Evolutionary conservation across 164 flowering plant species (phyloP).

Genomic region (Kingdonia uniflora): DNA sequence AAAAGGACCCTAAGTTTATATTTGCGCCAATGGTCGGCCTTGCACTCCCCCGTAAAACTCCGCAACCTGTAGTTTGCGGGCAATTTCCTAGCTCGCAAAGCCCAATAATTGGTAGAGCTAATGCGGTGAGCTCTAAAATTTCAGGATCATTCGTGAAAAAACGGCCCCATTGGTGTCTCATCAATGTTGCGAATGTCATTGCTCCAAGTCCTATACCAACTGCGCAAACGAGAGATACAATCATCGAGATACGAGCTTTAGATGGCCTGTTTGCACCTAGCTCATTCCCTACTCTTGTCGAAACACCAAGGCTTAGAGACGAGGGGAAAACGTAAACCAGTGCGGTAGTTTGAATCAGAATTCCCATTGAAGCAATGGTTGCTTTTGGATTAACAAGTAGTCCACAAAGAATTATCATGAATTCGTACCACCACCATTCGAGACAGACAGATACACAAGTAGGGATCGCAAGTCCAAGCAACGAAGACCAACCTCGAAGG

Average conservation of each 20-base stretch:
- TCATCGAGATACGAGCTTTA: constrained; percentile 54
- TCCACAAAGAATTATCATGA: constrained; percentile 87
- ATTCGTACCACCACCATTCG: constrained; percentile 99
- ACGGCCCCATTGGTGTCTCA: constrained; percentile 79
- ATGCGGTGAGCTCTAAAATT: constrained; percentile 55
- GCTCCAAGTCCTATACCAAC: constrained; percentile 54
- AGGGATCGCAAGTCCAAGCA: constrained; percentile 67
- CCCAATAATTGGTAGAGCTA: constrained; percentile 75
- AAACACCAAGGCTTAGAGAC: constrained; percentile 71
- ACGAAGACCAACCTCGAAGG: constrained; percentile 66
- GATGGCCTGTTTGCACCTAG: constrained; percentile 79
- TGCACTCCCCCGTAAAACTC: constrained; percentile 84
- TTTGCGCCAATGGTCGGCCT: constrained; percentile 80
- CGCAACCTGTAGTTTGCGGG: constrained; percentile 95
- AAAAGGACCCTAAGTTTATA: constrained; percentile 85
- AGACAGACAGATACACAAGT: constrained; percentile 82
- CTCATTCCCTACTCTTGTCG: constrained; percentile 77
- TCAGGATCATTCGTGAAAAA: constrained; percentile 62
- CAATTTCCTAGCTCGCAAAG: constrained; percentile 96
- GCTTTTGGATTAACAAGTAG: constrained; percentile 69
- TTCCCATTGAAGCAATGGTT: constrained; percentile 90
- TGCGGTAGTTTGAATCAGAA: constrained; percentile 82
- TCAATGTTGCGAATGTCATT: constrained; percentile 50
- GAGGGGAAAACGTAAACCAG: constrained; percentile 88
- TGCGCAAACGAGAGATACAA: constrained; percentile 52